These are phyloP conservation scores for Cryptosporidium felis DNA, from an alignment of 169 alveolate species.

Conservation along the genomic window DNA sequence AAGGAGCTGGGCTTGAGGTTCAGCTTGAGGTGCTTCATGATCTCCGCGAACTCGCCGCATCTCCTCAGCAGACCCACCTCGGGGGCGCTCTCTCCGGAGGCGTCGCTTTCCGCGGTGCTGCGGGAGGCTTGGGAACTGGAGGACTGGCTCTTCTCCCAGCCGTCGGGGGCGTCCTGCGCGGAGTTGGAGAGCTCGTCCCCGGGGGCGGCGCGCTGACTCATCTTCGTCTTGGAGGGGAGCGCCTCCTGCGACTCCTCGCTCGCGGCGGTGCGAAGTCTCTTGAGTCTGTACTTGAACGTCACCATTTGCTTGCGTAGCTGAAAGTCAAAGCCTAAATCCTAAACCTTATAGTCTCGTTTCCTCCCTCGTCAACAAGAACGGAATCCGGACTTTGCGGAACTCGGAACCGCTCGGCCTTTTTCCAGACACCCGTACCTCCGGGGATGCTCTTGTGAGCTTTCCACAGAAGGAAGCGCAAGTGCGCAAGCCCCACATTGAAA, in stretches of 20 bases:
- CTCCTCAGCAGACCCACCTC: slow-evolving; percentile 2
- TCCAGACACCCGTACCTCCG: too few relatives aligned
- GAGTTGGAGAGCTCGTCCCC: too few relatives aligned
- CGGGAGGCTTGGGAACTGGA: neutral
- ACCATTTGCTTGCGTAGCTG: slow-evolving; percentile 9
- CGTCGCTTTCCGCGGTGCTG: neutral
- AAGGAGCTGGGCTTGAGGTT: slow-evolving; percentile 6
- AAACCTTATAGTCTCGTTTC: slow-evolving; percentile 13
- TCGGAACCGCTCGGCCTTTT: too few relatives aligned
- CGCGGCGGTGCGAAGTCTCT: slow-evolving; percentile 7
- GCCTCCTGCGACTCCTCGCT: slow-evolving; percentile 21
- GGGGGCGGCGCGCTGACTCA: neutral
- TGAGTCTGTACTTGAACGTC: slow-evolving; percentile 25
- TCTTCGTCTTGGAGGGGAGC: slow-evolving; percentile 17
- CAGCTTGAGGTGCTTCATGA: slow-evolving; percentile 26
- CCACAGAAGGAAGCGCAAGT: too few relatives aligned
- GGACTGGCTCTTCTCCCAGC: neutral
- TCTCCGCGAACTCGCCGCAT: slow-evolving; percentile 12
- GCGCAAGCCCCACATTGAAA: too few relatives aligned
- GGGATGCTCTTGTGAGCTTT: too few relatives aligned
- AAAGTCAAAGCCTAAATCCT: slow-evolving; percentile 48
- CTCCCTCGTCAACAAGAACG: too few relatives aligned
- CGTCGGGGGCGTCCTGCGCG: neutral
- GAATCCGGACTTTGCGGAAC: too few relatives aligned
- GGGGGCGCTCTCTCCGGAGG: neutral